Evolutionary conservation across 257 asterid genomes (phyloP).

Genomic region (Hygrophila difformis): DNA sequence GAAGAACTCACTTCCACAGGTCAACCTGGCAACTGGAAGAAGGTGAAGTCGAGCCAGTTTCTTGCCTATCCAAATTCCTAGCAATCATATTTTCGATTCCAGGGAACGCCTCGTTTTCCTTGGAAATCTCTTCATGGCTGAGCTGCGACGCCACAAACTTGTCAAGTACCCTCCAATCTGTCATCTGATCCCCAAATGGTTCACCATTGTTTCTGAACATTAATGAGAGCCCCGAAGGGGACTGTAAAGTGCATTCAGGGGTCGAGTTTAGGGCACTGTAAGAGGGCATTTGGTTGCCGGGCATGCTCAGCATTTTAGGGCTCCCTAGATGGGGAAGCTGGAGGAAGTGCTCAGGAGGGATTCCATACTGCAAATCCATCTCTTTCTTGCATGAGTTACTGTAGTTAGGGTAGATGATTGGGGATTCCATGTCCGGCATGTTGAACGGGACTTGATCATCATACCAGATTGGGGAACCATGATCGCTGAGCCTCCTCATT

Average conservation of each 20-base stretch:
- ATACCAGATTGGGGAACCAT: constrained; percentile 58
- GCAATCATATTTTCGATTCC: constrained; percentile 19
- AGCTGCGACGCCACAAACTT: constrained; percentile 84
- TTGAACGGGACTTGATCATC: constrained; percentile 50
- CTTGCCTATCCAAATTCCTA: constrained; percentile 19
- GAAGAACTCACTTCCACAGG: constrained; percentile 34
- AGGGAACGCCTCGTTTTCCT: constrained; percentile 24
- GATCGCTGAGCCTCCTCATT: constrained; percentile 29
- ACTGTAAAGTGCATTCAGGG: constrained; percentile 8
- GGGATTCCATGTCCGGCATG: constrained; percentile 46
- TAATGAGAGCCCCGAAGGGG: constrained; percentile 11
- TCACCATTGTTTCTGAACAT: constrained; percentile 15
- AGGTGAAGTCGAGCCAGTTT: constrained; percentile 35
- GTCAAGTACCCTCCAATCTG: constrained; percentile 79
- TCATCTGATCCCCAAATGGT: constrained; percentile 27
- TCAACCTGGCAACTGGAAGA: constrained; percentile 39
- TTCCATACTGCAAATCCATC: constrained; percentile 29
- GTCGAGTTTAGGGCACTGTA: constrained; percentile 12
- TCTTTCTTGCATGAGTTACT: constrained; percentile 45
- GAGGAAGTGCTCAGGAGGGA: constrained; percentile 30
- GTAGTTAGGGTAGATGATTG: constrained; percentile 27
- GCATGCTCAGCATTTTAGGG: constrained; percentile 22
- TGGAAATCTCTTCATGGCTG: constrained; percentile 43
- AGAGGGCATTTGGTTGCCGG: constrained; percentile 19
- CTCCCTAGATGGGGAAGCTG: constrained; percentile 65